Evolutionary conservation across 345 rosid genomes (phyloP).

Genomic region (Brassica incana): DNA sequence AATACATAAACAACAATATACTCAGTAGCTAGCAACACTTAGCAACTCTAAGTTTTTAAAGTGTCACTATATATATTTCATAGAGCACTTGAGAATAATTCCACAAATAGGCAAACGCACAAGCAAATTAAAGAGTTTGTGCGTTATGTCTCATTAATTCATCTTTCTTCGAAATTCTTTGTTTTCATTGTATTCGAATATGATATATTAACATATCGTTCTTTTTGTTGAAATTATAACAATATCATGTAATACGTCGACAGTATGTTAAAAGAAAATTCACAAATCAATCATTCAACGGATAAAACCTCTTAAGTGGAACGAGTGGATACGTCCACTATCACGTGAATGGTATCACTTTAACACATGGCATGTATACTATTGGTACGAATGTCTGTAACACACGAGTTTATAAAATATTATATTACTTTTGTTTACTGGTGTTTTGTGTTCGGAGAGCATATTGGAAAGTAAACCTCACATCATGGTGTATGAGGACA

Average conservation of each 20-base stretch:
- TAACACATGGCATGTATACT: not conserved
- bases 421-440: not conserved
- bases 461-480: not conserved
- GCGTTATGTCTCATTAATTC: slow-evolving; percentile 26
- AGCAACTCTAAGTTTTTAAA: not conserved
- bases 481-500: not conserved
- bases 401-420: not conserved
- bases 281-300: slow-evolving; percentile 8
- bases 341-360: slow-evolving; percentile 1
- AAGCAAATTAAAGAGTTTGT: slow-evolving; percentile 5
- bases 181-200: slow-evolving; percentile 13
- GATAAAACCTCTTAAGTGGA: slow-evolving; percentile 1
- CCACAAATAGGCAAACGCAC: slow-evolving; percentile 25
- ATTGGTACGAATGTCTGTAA: not conserved
- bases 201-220: not conserved
- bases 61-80: not conserved
- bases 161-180: slow-evolving; percentile 1
- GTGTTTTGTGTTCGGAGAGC: not conserved
- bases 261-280: not conserved
- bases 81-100: slow-evolving; percentile 26
- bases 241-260: slow-evolving; percentile 9
- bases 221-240: not conserved
- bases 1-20: not conserved
- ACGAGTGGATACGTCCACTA: slow-evolving; percentile 19
- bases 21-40: not conserved